Conservation (phyloP, 345 rosid species). For the Camelina hispida region DNA sequence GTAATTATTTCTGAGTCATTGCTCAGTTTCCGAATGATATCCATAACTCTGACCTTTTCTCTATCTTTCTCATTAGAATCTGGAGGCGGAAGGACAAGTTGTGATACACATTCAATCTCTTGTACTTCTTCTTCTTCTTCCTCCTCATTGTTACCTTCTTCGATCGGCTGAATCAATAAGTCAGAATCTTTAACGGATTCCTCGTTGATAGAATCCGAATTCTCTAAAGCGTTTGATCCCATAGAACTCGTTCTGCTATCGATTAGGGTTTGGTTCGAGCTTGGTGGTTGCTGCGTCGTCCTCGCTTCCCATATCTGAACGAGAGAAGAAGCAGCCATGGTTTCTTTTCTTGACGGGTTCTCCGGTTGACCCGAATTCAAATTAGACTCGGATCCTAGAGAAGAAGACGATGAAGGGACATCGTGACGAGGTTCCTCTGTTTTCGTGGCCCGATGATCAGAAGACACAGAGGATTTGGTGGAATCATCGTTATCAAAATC, state of each 20-base stretch:
- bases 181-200: constrained; percentile 26
- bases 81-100: constrained; percentile 26
- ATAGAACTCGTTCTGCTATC: constrained; percentile 41
- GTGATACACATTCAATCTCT: constrained; percentile 45
- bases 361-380: constrained; percentile 33
- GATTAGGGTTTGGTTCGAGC: constrained; percentile 39
- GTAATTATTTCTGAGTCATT: constrained; percentile 32
- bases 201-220: constrained; percentile 20
- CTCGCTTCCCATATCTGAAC: constrained; percentile 96
- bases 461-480: constrained; percentile 34
- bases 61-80: constrained; percentile 55
- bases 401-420: constrained; percentile 22
- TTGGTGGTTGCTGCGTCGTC: constrained; percentile 51
- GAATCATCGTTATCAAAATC: background rate
- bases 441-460: constrained; percentile 52
- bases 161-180: constrained; percentile 9
- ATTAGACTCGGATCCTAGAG: constrained; percentile 24
- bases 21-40: constrained; percentile 66
- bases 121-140: constrained; percentile 36
- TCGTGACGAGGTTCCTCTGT: constrained; percentile 36
- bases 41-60: constrained; percentile 65
- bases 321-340: constrained; percentile 73
- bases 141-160: constrained; percentile 23
- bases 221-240: constrained; percentile 34
- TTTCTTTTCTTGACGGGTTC: constrained; percentile 13